phyloP scores from a whole-genome alignment of 2,329 filamentous ascomycete species.

The Dactylellina cionopaga region DNA sequence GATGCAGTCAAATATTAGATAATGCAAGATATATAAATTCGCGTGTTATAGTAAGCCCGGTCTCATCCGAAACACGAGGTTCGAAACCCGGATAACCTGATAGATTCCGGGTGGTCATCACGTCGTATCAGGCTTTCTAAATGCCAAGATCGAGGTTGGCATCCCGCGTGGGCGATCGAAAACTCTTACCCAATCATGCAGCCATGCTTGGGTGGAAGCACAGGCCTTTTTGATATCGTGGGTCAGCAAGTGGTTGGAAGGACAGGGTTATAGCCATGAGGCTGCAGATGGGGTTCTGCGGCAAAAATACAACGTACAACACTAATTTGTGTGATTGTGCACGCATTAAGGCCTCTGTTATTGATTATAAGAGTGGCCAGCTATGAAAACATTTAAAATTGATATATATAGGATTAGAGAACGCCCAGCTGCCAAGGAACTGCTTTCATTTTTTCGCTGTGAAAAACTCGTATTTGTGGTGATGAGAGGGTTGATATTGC shows the following conservation, averaged over 20 bases:
- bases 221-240: background rate
- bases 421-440: too few species aligned
- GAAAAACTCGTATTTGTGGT: conserved; percentile 15
- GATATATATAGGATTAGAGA: too few species aligned
- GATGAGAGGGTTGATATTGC: background rate
- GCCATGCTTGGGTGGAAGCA: background rate
- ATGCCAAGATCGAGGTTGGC: conserved; percentile 87
- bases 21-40: background rate
- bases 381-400: too few species aligned
- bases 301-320: conserved; percentile 36
- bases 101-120: too few species aligned
- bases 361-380: too few species aligned
- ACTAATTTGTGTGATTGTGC: too few species aligned
- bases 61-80: conserved; percentile 94
- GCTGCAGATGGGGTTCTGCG: conserved; percentile 12
- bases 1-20: too few species aligned
- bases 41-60: conserved; percentile 67
- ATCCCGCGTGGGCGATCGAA: conserved; percentile 64
- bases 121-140: conserved; percentile 80
- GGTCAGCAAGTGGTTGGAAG: conserved; percentile 1
- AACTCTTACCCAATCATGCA: conserved; percentile 18
- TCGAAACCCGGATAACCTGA: too few species aligned
- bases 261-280: background rate
- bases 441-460: too few species aligned
- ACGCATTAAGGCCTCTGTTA: too few species aligned